A percentile compares a stretch with the other conserved stretches of the same genome.
Conservation (phyloP, 1,284 basidiomycete genomes). For the Cryptococcus sp. region DNA sequence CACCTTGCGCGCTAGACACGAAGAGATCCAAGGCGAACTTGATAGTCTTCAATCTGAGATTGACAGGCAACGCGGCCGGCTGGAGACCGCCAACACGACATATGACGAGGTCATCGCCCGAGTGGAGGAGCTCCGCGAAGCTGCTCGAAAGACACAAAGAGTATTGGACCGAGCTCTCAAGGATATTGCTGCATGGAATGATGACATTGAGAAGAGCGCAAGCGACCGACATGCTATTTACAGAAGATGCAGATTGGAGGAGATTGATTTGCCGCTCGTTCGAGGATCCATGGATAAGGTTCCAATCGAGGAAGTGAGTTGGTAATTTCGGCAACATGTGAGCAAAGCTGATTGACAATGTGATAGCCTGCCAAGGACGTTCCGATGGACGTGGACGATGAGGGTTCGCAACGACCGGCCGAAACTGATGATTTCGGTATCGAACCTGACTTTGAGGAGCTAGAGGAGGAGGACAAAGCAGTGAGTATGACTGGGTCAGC, state of each 20-base stretch:
- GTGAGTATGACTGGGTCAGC: constrained; percentile 52
- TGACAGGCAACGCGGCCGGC: constrained; percentile 61
- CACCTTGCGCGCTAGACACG: constrained; percentile 61
- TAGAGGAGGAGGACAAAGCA: constrained; percentile 82
- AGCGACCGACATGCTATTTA: constrained; percentile 85
- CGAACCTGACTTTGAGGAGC: constrained; percentile 77
- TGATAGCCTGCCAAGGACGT: constrained; percentile 6
- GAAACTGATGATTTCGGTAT: constrained; percentile 81
- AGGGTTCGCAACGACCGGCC: constrained; percentile 70
- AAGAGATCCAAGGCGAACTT: constrained; percentile 65
- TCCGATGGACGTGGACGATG: constrained; percentile 80
- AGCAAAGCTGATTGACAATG: not conserved
- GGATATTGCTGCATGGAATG: constrained; percentile 87
- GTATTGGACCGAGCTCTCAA: constrained; percentile 83
- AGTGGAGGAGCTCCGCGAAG: constrained; percentile 75
- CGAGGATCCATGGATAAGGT: constrained; percentile 77
- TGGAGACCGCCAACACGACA: constrained; percentile 54
- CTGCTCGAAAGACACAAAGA: constrained; percentile 68
- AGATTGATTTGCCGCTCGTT: constrained; percentile 78
- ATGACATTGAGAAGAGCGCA: constrained; percentile 86
- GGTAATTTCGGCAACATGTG: not conserved
- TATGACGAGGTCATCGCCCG: constrained; percentile 59
- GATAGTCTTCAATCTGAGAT: constrained; percentile 64
- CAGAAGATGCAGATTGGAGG: constrained; percentile 89
- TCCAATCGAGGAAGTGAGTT: constrained; percentile 82